These are phyloP conservation scores for Phytophthora tubulina DNA, from an alignment of 352 stramenopile genomes.

Conservation along the genomic window DNA sequence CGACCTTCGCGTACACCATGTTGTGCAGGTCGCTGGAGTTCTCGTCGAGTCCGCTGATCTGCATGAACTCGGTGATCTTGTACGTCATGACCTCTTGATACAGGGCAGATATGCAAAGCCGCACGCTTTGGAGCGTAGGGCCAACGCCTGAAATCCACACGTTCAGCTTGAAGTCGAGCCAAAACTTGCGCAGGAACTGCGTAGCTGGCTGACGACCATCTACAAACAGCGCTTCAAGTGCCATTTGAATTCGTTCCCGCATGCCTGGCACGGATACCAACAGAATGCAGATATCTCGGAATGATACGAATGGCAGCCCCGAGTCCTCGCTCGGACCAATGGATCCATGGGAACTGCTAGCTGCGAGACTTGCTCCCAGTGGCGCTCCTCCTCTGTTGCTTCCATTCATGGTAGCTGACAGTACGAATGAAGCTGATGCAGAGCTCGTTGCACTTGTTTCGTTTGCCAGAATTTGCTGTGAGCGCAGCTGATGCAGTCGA, in stretches of 20 bases:
- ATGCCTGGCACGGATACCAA: conserved; percentile 40
- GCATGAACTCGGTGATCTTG: conserved; percentile 53
- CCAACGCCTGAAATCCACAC: conserved; percentile 37
- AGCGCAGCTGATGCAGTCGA: conserved; percentile 58
- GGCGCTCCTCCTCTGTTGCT: conserved; percentile 21
- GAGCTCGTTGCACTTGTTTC: conserved; percentile 37
- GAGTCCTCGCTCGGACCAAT: conserved; percentile 31
- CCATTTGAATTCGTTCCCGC: conserved; percentile 50
- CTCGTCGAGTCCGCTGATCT: conserved; percentile 58
- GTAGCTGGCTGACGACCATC: conserved; percentile 51
- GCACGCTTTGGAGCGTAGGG: conserved; percentile 40
- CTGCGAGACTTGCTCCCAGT: conserved; percentile 6
- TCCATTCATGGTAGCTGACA: conserved; percentile 23
- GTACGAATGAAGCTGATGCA: conserved; percentile 26
- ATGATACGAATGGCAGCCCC: conserved; percentile 54
- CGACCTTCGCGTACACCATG: conserved; percentile 48
- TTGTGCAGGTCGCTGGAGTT: conserved; percentile 39
- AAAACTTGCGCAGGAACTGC: conserved; percentile 55
- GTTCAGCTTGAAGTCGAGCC: conserved; percentile 59
- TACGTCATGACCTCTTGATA: conserved; percentile 46
- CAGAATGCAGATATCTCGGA: conserved; percentile 57
- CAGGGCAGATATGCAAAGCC: conserved; percentile 42
- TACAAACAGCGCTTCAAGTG: conserved; percentile 57
- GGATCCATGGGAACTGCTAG: conserved; percentile 27
- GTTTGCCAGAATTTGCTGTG: conserved; percentile 58